Base-by-base conservation (phyloP, 345 rosid species). In the Linum trigynum region DNA sequence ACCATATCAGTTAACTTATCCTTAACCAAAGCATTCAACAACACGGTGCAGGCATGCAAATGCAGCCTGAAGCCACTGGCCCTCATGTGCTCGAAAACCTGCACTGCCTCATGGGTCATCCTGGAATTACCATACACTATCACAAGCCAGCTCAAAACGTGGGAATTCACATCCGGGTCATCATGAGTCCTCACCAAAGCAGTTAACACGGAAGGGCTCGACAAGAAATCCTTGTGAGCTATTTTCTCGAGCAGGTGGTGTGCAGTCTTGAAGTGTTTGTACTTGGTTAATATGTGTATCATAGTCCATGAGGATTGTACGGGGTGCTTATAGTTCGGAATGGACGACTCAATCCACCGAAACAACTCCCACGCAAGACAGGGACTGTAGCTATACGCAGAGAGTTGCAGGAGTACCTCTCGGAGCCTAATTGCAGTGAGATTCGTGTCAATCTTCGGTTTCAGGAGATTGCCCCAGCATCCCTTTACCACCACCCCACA, bases 41-140 rank as follows among this genome's bases (percentile, higher is more conserved):
- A 57, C 76, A 88, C 98, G n/a, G 91, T 86, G 78, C 96, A 92
- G 69, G 96, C 97, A 71, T 81, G 97, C 78, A 85, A 73, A 78
- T 92, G 96, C 16, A 97, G 97, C 50, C 67, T 74, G 39, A 90
- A 76, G 39, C 83, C 84, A 51, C 64, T 74, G 12, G 57, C 61
- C 64, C 79, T 76, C 77, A 92, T 84, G 5, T 81, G 84, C 72
- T 90, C 91, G 73, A 92, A 90, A 60, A 92, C 98, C 70, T 69
- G 84, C 43, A 86, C 51, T 1, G 94, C 84, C 62, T 90, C 96
- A 15, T 75, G 82, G 73, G 83, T 78, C 97, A 77, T 85, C 55
- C 81, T 75, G 12, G 74, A 82, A 63, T 86, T 86, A 2, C 81
- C 87, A 57, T 81, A 90, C 45, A 65, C 62, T 67, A 92, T 86